A percentile compares a stretch with the other conserved stretches of the same genome.
Evolutionary conservation across 2,329 filamentous ascomycete species (phyloP).

Genomic region (Ascomycota sp.): DNA sequence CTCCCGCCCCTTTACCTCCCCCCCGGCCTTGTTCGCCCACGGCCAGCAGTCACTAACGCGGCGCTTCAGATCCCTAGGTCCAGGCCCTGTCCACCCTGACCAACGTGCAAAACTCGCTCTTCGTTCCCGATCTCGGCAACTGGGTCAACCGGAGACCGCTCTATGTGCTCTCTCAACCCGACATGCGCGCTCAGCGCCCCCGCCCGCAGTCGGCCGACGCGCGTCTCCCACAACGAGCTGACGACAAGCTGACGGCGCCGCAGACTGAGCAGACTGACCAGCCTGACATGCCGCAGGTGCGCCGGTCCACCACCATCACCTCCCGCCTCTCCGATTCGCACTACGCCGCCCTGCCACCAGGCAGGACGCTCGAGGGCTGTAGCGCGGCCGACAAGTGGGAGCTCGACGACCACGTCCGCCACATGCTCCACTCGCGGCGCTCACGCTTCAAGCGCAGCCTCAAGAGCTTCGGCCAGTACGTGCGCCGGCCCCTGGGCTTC

Average conservation of each 20-base stretch:
- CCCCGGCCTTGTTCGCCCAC: neutral
- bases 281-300: slow-evolving; percentile 8
- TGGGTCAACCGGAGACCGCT: slow-evolving; percentile 60
- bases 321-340: slow-evolving; percentile 48
- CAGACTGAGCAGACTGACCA: neutral
- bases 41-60: neutral
- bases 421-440: slow-evolving; percentile 67
- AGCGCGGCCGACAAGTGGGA: slow-evolving; percentile 50
- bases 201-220: slow-evolving; percentile 5
- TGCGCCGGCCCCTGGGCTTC: slow-evolving; percentile 57
- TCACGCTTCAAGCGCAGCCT: slow-evolving; percentile 61
- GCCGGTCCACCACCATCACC: slow-evolving; percentile 37
- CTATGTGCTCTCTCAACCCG: slow-evolving; percentile 44
- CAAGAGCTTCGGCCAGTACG: slow-evolving; percentile 65
- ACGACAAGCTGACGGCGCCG: neutral
- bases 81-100: slow-evolving; percentile 66
- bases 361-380: slow-evolving; percentile 55
- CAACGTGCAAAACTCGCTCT: slow-evolving; percentile 79
- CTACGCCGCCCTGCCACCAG: slow-evolving; percentile 64
- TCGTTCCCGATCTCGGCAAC: slow-evolving; percentile 60
- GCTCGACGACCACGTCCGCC: slow-evolving; percentile 69
- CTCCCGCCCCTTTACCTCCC: no score
- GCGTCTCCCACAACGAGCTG: slow-evolving; percentile 3
- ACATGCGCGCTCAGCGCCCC: slow-evolving; percentile 1
- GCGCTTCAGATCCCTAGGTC: slow-evolving; percentile 54